A percentile compares a stretch with the other conserved stretches of the same genome.
These are phyloP conservation scores for Vitis hybrid DNA, from an alignment of 177 flowering plant species.

Conservation along the genomic window DNA sequence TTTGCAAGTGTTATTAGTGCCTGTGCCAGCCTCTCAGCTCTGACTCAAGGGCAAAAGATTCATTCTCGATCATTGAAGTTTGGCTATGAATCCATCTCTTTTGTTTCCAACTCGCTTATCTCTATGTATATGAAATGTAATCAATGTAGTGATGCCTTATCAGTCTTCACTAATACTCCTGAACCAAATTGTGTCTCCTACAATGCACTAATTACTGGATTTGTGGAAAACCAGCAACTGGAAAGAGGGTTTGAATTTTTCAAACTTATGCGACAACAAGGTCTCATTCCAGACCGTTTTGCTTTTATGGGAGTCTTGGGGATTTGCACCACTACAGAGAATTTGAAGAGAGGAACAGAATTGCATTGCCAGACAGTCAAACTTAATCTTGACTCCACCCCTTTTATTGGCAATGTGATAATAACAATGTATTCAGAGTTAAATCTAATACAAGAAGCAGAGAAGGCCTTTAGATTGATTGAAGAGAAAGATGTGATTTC, in stretches of 20 bases:
- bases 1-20: slow-evolving; percentile 61
- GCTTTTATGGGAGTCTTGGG: slow-evolving; percentile 53
- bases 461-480: slow-evolving; percentile 43
- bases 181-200: slow-evolving; percentile 47
- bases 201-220: slow-evolving; percentile 60
- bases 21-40: slow-evolving; percentile 38
- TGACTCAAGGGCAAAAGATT: slow-evolving; percentile 47
- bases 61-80: slow-evolving; percentile 52
- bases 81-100: slow-evolving; percentile 41
- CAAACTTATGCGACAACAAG: slow-evolving; percentile 39
- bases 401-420: slow-evolving; percentile 63
- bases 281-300: slow-evolving; percentile 55
- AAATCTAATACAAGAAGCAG: slow-evolving; percentile 39
- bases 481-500: slow-evolving; percentile 62
- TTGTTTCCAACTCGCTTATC: slow-evolving; percentile 66
- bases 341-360: slow-evolving; percentile 34
- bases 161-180: slow-evolving; percentile 18
- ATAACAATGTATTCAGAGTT: slow-evolving; percentile 60
- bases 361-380: slow-evolving; percentile 59
- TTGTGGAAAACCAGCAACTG: slow-evolving; percentile 43
- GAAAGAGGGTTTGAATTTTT: slow-evolving; percentile 49
- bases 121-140: slow-evolving; percentile 65
- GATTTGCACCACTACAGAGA: slow-evolving; percentile 27
- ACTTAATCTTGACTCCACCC: slow-evolving; percentile 39
- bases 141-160: slow-evolving; percentile 42